Evolutionary conservation across 495 filamentous ascomycete species (phyloP), one percentile per base, ranked within the genome.

Genomic region (Articulospora tetracladia): DNA sequence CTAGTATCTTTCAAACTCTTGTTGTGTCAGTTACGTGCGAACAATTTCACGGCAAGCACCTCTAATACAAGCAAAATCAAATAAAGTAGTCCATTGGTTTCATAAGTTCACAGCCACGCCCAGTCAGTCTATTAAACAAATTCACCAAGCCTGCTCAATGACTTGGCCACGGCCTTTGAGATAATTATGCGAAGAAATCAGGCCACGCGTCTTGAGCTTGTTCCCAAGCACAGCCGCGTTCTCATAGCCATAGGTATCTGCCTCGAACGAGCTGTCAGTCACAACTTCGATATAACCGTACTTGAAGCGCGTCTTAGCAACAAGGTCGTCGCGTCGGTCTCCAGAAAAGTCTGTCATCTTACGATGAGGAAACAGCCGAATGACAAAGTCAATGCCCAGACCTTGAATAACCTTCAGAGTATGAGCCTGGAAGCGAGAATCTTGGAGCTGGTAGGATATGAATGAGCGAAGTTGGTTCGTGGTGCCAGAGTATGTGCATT

Each of bases 261-360:
- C 2, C 4, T 26, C 15, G 22, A 57, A 13, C 4, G 54, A 44
- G 6, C 47, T 36, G n/a, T 15, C 20, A 7, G 54, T 46, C 7
- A 26, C 20, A 17, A 7, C 7, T 24, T 20, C n/a, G 36, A 15
- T 15, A 24, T 46, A 46, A n/a, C 32, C 54, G 19, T 59, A 24
- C 7, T 12, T 34, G 13, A 10, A 41, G 34, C 58, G 51, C 7
- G 57, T 34, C n/a, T 52, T 34, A 22, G 57, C 57, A 4, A 59
- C 57, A 20, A 59, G 32, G 26, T 20, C 19, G 20, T 53, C 28
- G 2, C 13, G 6, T 12, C 8, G 17, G 3, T 44, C 36, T 10
- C 34, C 32, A 12, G 20, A 17, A 47, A 57, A 57, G 17, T 20
- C 6, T 11, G 54, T 46, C 7, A 44, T 13, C 15, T 25, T 10